Conservation (phyloP, 768 basidiomycete species). For the Cystofilobasidium capitatum region DNA sequence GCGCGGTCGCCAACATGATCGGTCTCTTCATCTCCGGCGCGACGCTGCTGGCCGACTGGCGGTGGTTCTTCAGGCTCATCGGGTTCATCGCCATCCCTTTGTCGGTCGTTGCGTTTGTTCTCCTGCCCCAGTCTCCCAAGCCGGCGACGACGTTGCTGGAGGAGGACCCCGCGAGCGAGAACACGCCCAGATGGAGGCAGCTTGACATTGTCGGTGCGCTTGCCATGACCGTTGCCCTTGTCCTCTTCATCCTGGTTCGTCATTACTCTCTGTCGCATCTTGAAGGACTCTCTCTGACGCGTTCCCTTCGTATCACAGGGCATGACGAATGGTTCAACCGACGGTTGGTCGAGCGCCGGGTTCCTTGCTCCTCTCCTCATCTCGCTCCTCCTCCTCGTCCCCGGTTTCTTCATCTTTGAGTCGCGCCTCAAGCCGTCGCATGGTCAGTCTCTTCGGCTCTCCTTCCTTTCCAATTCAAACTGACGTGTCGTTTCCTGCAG, state of each 20-base stretch:
- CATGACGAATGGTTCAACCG: neutral
- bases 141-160: constrained; percentile 20
- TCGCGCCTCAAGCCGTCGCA: constrained; percentile 1
- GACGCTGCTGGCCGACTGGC: constrained; percentile 30
- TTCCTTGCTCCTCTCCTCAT: constrained; percentile 6
- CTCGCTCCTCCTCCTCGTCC: neutral
- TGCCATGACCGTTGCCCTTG: constrained; percentile 33
- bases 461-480: neutral
- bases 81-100: constrained; percentile 22
- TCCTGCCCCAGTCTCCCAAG: constrained; percentile 1
- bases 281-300: neutral
- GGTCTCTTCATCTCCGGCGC: constrained; percentile 30
- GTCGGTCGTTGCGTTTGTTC: neutral
- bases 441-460: neutral
- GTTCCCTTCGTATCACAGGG: neutral
- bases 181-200: constrained; percentile 32
- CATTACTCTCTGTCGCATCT: neutral
- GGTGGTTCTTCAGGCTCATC: constrained; percentile 35
- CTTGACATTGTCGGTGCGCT: constrained; percentile 37
- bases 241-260: constrained; percentile 35
- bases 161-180: constrained; percentile 20
- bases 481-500: neutral
- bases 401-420: constrained; percentile 1
- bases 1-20: constrained; percentile 28
- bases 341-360: constrained; percentile 8